A percentile compares a stretch with the other conserved stretches of the same genome.
phyloP scores from a whole-genome alignment of 2,329 filamentous ascomycete species.

The Geosmithia morbida region DNA sequence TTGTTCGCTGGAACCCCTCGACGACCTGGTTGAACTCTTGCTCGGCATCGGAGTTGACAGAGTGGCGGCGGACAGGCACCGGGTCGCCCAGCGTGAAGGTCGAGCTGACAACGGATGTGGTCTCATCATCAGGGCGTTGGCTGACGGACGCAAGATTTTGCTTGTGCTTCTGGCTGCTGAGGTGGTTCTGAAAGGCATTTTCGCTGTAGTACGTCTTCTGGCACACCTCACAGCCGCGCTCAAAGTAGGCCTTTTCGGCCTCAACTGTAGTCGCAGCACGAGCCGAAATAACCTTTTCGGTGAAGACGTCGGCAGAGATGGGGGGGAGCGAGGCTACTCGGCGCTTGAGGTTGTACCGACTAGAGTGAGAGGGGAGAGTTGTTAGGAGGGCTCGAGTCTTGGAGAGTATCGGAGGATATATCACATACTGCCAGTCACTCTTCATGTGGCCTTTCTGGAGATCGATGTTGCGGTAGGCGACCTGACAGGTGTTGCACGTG shows the following conservation, averaged over 20 bases:
- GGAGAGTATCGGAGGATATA: neutral
- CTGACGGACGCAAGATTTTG: constrained; percentile 32
- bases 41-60: constrained; percentile 53
- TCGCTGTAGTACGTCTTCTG: constrained; percentile 92
- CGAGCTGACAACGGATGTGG: constrained; percentile 74
- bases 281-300: constrained; percentile 87
- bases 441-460: constrained; percentile 94
- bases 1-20: constrained; percentile 60
- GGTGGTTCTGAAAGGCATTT: constrained; percentile 87
- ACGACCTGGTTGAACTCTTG: constrained; percentile 67
- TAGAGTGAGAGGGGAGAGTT: constrained; percentile 17
- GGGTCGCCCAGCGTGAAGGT: constrained; percentile 85
- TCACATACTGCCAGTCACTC: constrained; percentile 89
- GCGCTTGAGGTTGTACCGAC: constrained; percentile 92
- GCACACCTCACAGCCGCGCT: constrained; percentile 69
- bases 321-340: constrained; percentile 82
- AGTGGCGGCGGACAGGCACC: constrained; percentile 27
- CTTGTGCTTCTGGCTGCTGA: constrained; percentile 83
- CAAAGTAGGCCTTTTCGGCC: constrained; percentile 77
- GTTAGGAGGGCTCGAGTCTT: neutral
- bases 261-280: constrained; percentile 74
- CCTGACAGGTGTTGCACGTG: constrained; percentile 96
- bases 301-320: constrained; percentile 82
- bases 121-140: constrained; percentile 45
- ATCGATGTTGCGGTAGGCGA: constrained; percentile 89